Evolutionary conservation across 805 yeast species (phyloP).

Genomic region (Ogataea thermomethanolica): DNA sequence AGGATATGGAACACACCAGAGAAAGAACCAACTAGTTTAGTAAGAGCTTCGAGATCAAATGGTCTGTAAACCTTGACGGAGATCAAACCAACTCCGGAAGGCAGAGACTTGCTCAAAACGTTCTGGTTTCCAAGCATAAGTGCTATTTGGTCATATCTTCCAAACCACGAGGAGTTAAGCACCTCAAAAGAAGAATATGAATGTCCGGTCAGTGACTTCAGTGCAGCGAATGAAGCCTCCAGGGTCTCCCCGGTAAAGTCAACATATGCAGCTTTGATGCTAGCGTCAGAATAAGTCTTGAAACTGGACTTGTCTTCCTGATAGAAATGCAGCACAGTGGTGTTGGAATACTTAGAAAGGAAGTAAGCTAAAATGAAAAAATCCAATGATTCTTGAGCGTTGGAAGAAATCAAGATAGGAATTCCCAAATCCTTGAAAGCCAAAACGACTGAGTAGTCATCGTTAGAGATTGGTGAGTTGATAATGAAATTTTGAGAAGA

Average conservation of each 20-base stretch:
- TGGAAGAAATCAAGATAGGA: constrained; percentile 65
- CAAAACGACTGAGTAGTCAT: constrained; percentile 69
- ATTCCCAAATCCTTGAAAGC: constrained; percentile 68
- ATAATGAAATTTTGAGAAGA: constrained; percentile 45
- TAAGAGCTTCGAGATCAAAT: constrained; percentile 52
- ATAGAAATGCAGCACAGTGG: constrained; percentile 71
- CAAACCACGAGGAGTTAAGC: constrained; percentile 25
- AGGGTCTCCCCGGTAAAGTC: constrained; percentile 29
- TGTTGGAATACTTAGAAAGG: constrained; percentile 44
- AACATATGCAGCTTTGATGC: constrained; percentile 12
- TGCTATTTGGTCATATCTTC: constrained; percentile 38
- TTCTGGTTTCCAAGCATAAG: constrained; percentile 60
- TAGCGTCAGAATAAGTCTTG: constrained; percentile 5
- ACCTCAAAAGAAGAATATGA: constrained; percentile 40
- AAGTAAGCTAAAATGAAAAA: constrained; percentile 57
- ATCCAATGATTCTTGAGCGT: constrained; percentile 48
- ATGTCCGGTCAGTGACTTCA: constrained; percentile 27
- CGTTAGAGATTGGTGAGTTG: constrained; percentile 53
- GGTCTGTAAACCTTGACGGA: constrained; percentile 71
- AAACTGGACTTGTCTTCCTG: constrained; percentile 3
- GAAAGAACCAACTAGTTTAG: constrained; percentile 50
- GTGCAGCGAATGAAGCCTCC: constrained; percentile 32
- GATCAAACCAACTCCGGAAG: constrained; percentile 41
- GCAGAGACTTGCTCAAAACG: constrained; percentile 10
- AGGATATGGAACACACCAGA: constrained; percentile 52